A percentile compares a stretch with the other conserved stretches of the same genome.
phyloP scores from a whole-genome alignment of 805 yeast species.

The Metschnikowia cubensis region DNA sequence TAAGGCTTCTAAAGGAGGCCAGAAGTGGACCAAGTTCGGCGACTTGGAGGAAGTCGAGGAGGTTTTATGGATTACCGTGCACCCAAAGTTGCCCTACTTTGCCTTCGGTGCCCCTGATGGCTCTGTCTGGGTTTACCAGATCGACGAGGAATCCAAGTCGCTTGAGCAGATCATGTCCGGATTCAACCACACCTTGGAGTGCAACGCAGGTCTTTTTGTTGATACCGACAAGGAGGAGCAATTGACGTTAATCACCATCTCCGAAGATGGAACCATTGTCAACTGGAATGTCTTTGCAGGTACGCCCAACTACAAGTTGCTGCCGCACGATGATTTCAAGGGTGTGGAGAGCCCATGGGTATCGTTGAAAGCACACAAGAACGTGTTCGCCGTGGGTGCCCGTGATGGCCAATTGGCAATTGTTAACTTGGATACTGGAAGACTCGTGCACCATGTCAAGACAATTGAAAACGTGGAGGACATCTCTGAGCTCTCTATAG shows the following conservation, averaged over 20 bases:
- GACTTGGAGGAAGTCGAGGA: conserved; percentile 87
- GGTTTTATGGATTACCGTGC: conserved; percentile 75
- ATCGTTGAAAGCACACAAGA: conserved; percentile 51
- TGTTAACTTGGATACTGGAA: conserved; percentile 72
- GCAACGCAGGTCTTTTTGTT: conserved; percentile 76
- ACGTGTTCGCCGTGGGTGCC: conserved; percentile 73
- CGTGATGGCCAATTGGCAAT: conserved; percentile 83
- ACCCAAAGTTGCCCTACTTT: conserved; percentile 74
- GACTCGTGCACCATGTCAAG: conserved; percentile 60
- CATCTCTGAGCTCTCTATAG: conserved; percentile 41
- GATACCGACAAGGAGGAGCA: conserved; percentile 49
- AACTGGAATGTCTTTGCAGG: conserved; percentile 88
- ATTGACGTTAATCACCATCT: conserved; percentile 64
- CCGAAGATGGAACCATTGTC: conserved; percentile 83
- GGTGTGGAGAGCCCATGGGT: conserved; percentile 89
- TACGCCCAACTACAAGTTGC: conserved; percentile 62
- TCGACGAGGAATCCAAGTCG: conserved; percentile 44
- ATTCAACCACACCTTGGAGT: conserved; percentile 74
- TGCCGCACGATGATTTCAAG: conserved; percentile 57
- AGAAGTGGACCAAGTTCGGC: conserved; percentile 70
- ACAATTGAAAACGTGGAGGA: conserved; percentile 54
- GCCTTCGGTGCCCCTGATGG: conserved; percentile 94
- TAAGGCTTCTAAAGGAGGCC: conserved; percentile 70
- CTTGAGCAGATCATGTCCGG: conserved; percentile 74
- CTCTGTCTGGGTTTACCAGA: conserved; percentile 87